Base-by-base conservation (phyloP, 1,284 basidiomycete species). In the Chondrostereum purpureum region DNA sequence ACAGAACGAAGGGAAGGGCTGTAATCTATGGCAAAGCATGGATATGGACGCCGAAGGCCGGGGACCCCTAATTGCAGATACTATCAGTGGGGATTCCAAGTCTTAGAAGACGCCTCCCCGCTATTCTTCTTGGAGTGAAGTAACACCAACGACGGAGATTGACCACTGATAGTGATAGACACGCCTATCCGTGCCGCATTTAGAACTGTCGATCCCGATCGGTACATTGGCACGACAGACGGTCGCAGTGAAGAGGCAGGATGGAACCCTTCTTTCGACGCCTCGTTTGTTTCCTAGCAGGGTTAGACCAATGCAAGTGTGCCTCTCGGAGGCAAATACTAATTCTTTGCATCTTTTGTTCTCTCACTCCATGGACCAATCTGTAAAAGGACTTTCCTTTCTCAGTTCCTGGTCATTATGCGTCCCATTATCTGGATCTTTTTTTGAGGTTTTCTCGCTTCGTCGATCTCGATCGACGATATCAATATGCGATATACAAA, bases 1-100 rank as follows among this genome's bases (percentile, higher is more conserved):
- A 13, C 82, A 88, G 63, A 91, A 90, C 47, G 81, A 89, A 14
- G 81, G 89, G 17, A 90, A 92, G 62, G 86, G 84, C 0, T 96
- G 92, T 56, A 76, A 78, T 19, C 82, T 82, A 52, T 94, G 91
- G 79, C 80, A 78, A 55, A 68, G 87, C 14, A 73, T 95, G 72
- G 83, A 94, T 62, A 78, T 88, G 66, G 61, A 70, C 43, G 71
- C 67, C 3, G 92, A 94, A 61, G 82, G 83, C 12, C 68, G 91
- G 55, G 80, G 83, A 1, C 71, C 78, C 18, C 21, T 27, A 8
- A 40, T 39, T 23, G 21, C 21, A 18, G 33, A 44, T 12, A 17
- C 22, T 43, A 17, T 18, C 17, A 4, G 3, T 5, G 10, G 19
- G 20, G 16, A 19, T 10, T 14, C 8, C 36, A 37, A 37, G 10